Evolutionary conservation across 148 eudicot species (phyloP), one percentile per base, ranked within the genome.

Genomic region (Vaccinium darrowii): DNA sequence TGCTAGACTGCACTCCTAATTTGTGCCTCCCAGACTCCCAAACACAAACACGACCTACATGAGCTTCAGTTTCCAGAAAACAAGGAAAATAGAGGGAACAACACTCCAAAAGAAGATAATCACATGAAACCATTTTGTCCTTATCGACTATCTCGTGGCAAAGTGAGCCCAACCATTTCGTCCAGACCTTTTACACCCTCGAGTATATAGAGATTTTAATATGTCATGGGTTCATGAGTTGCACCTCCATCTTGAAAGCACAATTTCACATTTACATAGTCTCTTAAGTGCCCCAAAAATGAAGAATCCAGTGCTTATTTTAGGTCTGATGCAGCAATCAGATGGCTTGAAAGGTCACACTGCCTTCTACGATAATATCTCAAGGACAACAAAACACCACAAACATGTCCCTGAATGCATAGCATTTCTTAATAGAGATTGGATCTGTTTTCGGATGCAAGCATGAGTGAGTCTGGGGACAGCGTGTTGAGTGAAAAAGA

Each of bases 331-430:
- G 79, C 16, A n/a, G 80, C 56, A 77, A 77, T 10, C 54, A 77
- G 33, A 77, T n/a, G 80, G 54, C n/a, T 77, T 11, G 15, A 77
- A 2, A 15, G 53, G 16, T n/a, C 25, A 49, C 21, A 76, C 11
- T 49, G 47, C 51, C 57, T 77, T 77, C 80, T 77, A 77, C 23
- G 16, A 77, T n/a, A 50, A 77, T n/a, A 49, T 77, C 57, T 19
- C 57, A 21, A n/a, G 57, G 16, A 50, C 3, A 77, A 50, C 3
- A 77, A 77, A 77, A 69, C 25, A 50, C 11, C 57, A 77, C 57
- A 49, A 47, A 47, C 51, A n/a, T 21, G 25, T 49, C 56, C 57
- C 25, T 77, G 30, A 77, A 47, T 50, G 54, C 8, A n/a, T 47
- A 43, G 80, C 16, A 77, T 77, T 57, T 23, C 13, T 50, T 49